Percentiles rank a stretch among this genome's conserved stretches.
Evolutionary conservation across 345 rosid species (phyloP).

Genomic region (Odontarrhena argentea): DNA sequence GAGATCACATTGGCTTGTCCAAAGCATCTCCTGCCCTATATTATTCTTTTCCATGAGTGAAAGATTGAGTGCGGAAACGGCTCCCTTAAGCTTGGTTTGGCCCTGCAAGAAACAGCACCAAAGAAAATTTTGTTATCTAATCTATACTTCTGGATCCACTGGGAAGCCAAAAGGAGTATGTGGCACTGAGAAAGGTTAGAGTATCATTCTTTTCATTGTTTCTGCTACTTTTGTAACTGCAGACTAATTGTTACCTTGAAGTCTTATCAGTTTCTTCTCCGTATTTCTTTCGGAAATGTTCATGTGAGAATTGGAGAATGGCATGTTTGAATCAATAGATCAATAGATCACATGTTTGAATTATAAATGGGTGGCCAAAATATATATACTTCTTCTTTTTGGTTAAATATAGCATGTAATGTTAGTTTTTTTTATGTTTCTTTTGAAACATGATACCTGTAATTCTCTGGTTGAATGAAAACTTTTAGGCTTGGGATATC

Average conservation of each 20-base stretch:
- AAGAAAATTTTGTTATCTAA: constrained; percentile 72
- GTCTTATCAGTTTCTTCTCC: background rate
- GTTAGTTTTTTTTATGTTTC: background rate
- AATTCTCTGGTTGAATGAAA: background rate
- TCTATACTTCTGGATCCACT: constrained; percentile 95
- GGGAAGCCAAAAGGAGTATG: constrained; percentile 92
- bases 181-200: constrained; percentile 84
- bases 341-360: background rate
- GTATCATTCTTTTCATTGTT: constrained; percentile 9
- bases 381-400: constrained; percentile 1
- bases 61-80: constrained; percentile 24
- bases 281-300: no score
- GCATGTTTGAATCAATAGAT: background rate
- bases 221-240: constrained; percentile 10
- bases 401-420: constrained; percentile 6
- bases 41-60: constrained; percentile 58
- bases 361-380: background rate
- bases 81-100: constrained; percentile 41
- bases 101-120: constrained; percentile 56
- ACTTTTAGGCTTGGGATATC: constrained; percentile 10
- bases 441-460: constrained; percentile 1
- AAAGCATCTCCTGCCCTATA: constrained; percentile 46
- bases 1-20: constrained; percentile 55
- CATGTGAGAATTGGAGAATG: no score
- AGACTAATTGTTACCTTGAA: background rate